Evolutionary conservation across 495 filamentous ascomycete genomes (phyloP).

Genomic region (Cladorrhinum samala): DNA sequence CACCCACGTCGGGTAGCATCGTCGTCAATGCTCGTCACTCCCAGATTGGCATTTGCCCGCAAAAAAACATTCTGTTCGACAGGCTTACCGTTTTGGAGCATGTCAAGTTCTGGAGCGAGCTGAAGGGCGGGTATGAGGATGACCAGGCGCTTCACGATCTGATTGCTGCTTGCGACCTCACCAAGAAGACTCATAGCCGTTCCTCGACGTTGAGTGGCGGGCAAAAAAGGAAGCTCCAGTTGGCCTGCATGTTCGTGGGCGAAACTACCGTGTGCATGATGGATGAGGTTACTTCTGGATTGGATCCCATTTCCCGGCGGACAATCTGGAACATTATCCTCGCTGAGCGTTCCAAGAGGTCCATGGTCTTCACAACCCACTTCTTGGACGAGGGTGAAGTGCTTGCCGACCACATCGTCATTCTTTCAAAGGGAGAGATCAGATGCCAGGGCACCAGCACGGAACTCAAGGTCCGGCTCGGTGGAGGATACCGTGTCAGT

Average conservation of each 20-base stretch:
- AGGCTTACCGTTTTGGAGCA: constrained; percentile 72
- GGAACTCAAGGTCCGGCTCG: constrained; percentile 58
- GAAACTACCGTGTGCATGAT: constrained; percentile 74
- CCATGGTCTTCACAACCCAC: constrained; percentile 78
- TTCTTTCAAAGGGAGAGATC: constrained; percentile 63
- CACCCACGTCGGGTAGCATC: constrained; percentile 60
- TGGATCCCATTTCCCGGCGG: constrained; percentile 69
- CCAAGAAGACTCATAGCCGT: constrained; percentile 53
- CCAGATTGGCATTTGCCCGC: constrained; percentile 59
- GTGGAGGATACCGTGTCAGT: constrained; percentile 69
- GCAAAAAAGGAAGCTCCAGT: constrained; percentile 77
- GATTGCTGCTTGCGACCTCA: constrained; percentile 60
- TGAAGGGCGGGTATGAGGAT: constrained; percentile 54
- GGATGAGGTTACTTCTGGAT: constrained; percentile 73
- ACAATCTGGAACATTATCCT: constrained; percentile 85
- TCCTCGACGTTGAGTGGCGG: constrained; percentile 69
- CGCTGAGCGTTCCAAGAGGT: constrained; percentile 62
- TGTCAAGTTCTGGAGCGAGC: constrained; percentile 62
- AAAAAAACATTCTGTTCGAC: constrained; percentile 80
- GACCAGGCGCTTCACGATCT: constrained; percentile 49
- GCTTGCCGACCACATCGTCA: constrained; percentile 67
- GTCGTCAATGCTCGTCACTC: constrained; percentile 46
- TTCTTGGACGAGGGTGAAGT: constrained; percentile 72
- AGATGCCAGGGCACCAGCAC: constrained; percentile 64
- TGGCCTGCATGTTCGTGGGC: constrained; percentile 85